These are phyloP conservation scores for Aphanomyces astaci DNA, from an alignment of 352 stramenopile species.

Conservation along the genomic window DNA sequence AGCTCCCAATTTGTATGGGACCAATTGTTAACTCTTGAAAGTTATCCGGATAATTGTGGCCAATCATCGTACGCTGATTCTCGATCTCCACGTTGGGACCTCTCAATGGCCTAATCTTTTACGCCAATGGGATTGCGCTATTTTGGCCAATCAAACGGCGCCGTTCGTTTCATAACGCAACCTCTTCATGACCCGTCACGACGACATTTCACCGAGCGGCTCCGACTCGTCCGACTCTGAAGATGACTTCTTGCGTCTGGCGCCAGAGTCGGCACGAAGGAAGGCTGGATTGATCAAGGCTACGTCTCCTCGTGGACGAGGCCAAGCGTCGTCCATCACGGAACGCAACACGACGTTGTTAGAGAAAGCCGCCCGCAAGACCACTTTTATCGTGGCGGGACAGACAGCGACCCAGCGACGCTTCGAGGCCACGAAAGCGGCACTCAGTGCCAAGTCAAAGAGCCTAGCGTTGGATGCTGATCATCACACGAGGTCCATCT, in stretches of 20 bases:
- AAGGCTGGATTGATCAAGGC: slow-evolving; percentile 9
- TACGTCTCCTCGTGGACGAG: background rate
- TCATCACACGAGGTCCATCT: background rate
- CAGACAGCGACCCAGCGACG: slow-evolving; percentile 7
- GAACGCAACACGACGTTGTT: slow-evolving; percentile 10
- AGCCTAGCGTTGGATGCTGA: background rate
- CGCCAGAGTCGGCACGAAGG: slow-evolving; percentile 3
- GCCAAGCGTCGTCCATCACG: background rate
- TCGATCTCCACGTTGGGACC: background rate
- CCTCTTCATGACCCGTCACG: background rate
- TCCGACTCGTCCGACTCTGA: slow-evolving; percentile 18
- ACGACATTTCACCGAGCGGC: background rate
- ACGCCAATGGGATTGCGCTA: background rate
- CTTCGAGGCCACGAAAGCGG: slow-evolving; percentile 8
- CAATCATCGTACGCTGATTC: background rate
- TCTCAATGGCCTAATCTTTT: background rate
- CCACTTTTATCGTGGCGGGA: slow-evolving; percentile 12
- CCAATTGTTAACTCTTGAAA: background rate
- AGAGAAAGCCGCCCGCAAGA: slow-evolving; percentile 3
- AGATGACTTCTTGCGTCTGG: slow-evolving; percentile 21
- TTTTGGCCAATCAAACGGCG: slow-evolving; percentile 13
- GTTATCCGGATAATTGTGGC: slow-evolving; percentile 1
- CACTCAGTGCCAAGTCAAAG: slow-evolving; percentile 2
- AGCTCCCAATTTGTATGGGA: background rate
- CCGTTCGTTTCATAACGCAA: slow-evolving; percentile 7